Evolutionary conservation across 495 filamentous ascomycete genomes (phyloP), one percentile per base, ranked within the genome.

Genomic region (Sordaria brevicollis): DNA sequence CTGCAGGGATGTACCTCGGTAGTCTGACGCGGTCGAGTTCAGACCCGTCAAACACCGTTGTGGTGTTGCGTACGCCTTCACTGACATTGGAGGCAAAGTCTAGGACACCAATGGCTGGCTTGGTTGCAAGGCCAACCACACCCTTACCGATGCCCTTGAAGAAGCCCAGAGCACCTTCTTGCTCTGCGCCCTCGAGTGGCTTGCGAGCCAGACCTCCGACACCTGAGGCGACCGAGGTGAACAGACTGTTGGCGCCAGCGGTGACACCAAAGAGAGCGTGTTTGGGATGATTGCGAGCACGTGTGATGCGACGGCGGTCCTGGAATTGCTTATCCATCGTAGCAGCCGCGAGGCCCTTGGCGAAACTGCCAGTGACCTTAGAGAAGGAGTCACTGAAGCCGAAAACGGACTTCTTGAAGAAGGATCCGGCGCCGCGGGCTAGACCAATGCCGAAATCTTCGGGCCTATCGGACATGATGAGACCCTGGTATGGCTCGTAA

Each of bases 261-360:
- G 93, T 97, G 71, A 99, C 94, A 70, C 95, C 95, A 73, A 97
- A 99, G 10, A 99, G 83, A 21, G 95, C 95, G 78, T 99, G 95
- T 81, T 97, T 98, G 1, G 95, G 95, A 43, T 95, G 86, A 78
- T 99, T 99, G 33, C 95, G 89, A 31, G 93, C 91, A 67, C 93
- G 90, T 2, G 94, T 93, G 85, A 97, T 98, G 54, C 95, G 92
- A 65, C 95, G 90, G 73, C 94, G 89, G 78, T 97, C 93, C 79
- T 99, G 95, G 81, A 96, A 99, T 76, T 99, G 94, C 79, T 99
- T 98, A 82, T 99, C 95, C 72, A 99, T 86, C 21, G 94, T 97
- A 0, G 96, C 96, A 36, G 93, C 94, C 13, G 96, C 91, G 65
- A 99, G 89, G 31, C 87, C 95, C 81, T 99, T 99, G 74, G 93